A percentile compares a stretch with the other conserved stretches of the same genome.
Evolutionary conservation across 139 green algal species (phyloP).

Genomic region (Tetraselmis chui): DNA sequence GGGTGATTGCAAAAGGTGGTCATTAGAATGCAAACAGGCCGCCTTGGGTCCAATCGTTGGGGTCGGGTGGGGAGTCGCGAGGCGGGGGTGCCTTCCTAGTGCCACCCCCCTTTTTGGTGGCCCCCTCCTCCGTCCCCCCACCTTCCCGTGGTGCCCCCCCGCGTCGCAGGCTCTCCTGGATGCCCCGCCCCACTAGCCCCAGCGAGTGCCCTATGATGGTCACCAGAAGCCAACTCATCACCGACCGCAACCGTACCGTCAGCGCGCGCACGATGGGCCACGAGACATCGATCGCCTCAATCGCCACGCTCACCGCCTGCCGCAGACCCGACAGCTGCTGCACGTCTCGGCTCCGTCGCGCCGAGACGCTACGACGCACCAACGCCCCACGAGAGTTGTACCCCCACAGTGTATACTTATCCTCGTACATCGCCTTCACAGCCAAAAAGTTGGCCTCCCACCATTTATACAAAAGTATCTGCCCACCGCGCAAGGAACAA

Average conservation of each 20-base stretch:
- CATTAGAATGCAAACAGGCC: neutral
- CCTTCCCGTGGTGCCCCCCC: neutral
- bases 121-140: neutral
- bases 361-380: neutral
- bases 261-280: slow-evolving; percentile 26
- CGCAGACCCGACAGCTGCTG: slow-evolving; percentile 15
- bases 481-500: neutral
- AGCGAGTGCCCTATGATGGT: slow-evolving; percentile 39
- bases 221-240: slow-evolving; percentile 40
- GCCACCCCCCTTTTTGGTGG: neutral
- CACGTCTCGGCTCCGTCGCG: slow-evolving; percentile 19
- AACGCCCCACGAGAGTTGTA: neutral
- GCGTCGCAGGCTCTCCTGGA: slow-evolving; percentile 24
- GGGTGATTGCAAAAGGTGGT: no score
- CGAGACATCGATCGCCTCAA: slow-evolving; percentile 33
- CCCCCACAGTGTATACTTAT: slow-evolving; percentile 28
- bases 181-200: slow-evolving; percentile 39
- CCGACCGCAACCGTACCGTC: slow-evolving; percentile 8
- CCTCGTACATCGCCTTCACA: slow-evolving; percentile 45
- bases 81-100: no score
- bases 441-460: slow-evolving; percentile 14
- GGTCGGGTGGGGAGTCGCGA: no score
- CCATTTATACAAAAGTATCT: slow-evolving; percentile 17
- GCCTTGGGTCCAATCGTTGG: neutral
- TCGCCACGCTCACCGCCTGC: slow-evolving; percentile 14